Evolutionary conservation across 345 rosid species (phyloP).

Genomic region (Corchorus capsularis): DNA sequence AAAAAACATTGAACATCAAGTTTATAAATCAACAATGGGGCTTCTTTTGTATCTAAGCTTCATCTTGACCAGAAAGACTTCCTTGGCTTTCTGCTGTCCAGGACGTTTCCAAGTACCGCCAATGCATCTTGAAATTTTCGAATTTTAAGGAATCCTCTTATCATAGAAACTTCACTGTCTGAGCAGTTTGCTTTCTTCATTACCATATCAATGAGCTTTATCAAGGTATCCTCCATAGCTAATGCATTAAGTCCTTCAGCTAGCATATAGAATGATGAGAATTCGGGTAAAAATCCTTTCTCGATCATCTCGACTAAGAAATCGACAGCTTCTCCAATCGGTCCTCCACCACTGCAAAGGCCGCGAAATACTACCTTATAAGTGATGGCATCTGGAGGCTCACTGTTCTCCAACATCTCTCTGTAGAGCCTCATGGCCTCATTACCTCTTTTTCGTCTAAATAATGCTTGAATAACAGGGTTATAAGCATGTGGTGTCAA

Average conservation of each 20-base stretch:
- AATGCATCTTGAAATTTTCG: constrained; percentile 74
- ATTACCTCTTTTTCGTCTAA: constrained; percentile 53
- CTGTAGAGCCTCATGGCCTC: constrained; percentile 83
- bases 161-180: constrained; percentile 58
- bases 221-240: constrained; percentile 67
- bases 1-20: neutral
- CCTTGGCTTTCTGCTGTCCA: constrained; percentile 45
- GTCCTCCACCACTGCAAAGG: constrained; percentile 74
- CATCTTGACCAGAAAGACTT: constrained; percentile 45
- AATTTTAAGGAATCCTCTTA: constrained; percentile 70
- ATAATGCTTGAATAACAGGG: constrained; percentile 79
- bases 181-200: constrained; percentile 71
- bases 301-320: constrained; percentile 70
- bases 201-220: constrained; percentile 57
- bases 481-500: constrained; percentile 80
- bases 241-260: constrained; percentile 81
- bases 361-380: constrained; percentile 74
- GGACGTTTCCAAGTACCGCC: constrained; percentile 58
- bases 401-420: constrained; percentile 71
- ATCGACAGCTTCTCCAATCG: constrained; percentile 82
- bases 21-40: neutral
- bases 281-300: constrained; percentile 73
- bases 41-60: constrained; percentile 3
- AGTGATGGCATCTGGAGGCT: constrained; percentile 59
- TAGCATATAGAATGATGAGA: constrained; percentile 71